phyloP scores from a whole-genome alignment of 2,329 filamentous ascomycete species.

The Ceratocystis cubensis region DNA sequence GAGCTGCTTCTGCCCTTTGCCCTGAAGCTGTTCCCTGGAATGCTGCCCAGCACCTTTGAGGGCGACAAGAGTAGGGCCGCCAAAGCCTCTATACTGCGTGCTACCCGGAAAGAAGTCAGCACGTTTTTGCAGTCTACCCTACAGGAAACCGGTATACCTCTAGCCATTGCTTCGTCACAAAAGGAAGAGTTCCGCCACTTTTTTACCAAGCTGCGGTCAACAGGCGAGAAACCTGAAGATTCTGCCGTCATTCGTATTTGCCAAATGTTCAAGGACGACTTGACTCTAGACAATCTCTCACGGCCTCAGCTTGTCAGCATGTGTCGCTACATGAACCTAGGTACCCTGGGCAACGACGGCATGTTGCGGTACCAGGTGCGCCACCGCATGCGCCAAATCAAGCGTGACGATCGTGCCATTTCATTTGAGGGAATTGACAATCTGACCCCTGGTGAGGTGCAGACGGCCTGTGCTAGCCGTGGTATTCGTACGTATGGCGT shows the following conservation, averaged over 20 bases:
- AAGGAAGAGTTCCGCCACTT: conserved; percentile 92
- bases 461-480: conserved; percentile 80
- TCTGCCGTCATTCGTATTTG: conserved; percentile 97
- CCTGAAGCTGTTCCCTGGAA: conserved; percentile 88
- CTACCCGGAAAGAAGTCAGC: conserved; percentile 87
- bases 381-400: conserved; percentile 97
- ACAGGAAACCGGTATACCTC: conserved; percentile 80
- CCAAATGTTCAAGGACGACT: conserved; percentile 96
- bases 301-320: conserved; percentile 92
- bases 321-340: conserved; percentile 96
- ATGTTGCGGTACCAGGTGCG: conserved; percentile 96
- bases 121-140: conserved; percentile 78
- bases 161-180: conserved; percentile 72
- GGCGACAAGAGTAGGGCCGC: conserved; percentile 78
- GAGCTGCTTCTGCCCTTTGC: conserved; percentile 86
- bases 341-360: conserved; percentile 91
- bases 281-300: conserved; percentile 93
- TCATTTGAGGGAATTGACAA: conserved; percentile 86
- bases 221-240: conserved; percentile 75
- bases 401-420: conserved; percentile 91
- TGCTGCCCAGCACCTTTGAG: conserved; percentile 95
- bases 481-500: conserved; percentile 88
- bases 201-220: conserved; percentile 89
- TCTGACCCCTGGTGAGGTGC: conserved; percentile 83
- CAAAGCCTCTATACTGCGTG: conserved; percentile 69